Percentiles rank a stretch among this genome's conserved stretches.
Evolutionary conservation across 805 yeast genomes (phyloP).

Genomic region (Barnettozyma populi): DNA sequence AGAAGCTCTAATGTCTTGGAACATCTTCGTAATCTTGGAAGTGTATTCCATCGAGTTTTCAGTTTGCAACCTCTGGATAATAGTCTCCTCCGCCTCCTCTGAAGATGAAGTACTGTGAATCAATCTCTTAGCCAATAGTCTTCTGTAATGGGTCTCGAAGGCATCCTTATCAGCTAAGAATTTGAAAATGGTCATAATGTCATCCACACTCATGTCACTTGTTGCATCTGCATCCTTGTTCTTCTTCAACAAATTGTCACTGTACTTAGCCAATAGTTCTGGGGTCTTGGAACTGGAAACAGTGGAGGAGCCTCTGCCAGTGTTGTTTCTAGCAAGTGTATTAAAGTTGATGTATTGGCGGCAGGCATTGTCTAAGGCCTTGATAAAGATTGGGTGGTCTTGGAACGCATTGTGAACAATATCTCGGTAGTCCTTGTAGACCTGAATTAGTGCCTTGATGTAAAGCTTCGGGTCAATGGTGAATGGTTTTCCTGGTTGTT

Average conservation of each 20-base stretch:
- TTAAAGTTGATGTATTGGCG: conserved; percentile 78
- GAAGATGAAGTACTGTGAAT: conserved; percentile 82
- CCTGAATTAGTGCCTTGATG: conserved; percentile 67
- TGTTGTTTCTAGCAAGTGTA: conserved; percentile 58
- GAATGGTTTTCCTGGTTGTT: conserved; percentile 17
- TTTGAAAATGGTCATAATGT: conserved; percentile 80
- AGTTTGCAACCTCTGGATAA: conserved; percentile 80
- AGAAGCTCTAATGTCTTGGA: conserved; percentile 85
- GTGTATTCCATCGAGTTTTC: conserved; percentile 92
- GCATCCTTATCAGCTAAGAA: conserved; percentile 92
- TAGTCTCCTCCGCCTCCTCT: conserved; percentile 73
- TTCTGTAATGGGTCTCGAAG: conserved; percentile 88
- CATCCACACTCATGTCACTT: conserved; percentile 74
- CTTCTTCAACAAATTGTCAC: conserved; percentile 77
- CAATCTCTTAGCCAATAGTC: conserved; percentile 82
- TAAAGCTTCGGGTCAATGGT: conserved; percentile 70
- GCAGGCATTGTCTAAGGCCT: conserved; percentile 87
- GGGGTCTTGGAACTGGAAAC: conserved; percentile 68
- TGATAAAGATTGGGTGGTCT: conserved; percentile 71
- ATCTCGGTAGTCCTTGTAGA: conserved; percentile 60
- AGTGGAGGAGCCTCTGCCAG: conserved; percentile 11
- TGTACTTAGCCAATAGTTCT: conserved; percentile 82
- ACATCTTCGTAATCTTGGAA: conserved; percentile 91
- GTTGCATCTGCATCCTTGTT: conserved; percentile 60
- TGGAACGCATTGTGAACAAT: conserved; percentile 65